Evolutionary conservation across 192 early-diverging fungal species (phyloP), one percentile per base, ranked within the genome.

Genomic region (Phycomyces nitens): DNA sequence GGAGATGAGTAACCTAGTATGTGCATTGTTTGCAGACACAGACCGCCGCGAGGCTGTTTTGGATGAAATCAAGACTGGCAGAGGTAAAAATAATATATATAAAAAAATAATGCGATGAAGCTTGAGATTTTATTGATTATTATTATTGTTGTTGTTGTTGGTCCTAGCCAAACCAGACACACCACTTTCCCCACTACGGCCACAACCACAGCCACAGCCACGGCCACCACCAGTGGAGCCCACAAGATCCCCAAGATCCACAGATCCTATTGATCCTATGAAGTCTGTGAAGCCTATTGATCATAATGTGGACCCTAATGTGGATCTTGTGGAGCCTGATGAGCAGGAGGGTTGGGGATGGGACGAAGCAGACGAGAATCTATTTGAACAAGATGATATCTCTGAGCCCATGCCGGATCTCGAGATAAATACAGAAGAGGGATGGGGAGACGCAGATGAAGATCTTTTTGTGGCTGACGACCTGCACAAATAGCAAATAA

Each of bases 11-110:
- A 57, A 69, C 10, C 62, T 86, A 1, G 20, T 86, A 0, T 78
- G 79, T 55, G 79, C 85, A 4, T 53, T 86, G 16, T 86, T 86
- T 68, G 81, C 83, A 2, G 82, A 85, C 42, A 80, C 83, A 24
- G 64, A 72, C 3, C 59, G 84, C 11, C 70, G 84, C 21, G 66
- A 76, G 27, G 56, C 60, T 21, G 81, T 75, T 56, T 44, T 86
- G 1, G 42, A 72, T n/a, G 84, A 86, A 66, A 86, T 86, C 38
- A 50, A 55, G 40, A 42, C 53, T 18, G 44, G 15, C 3, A 47
- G 18, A 47, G 44, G 15, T 47, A 47, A 47, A 11, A 47, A 14
- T n/a, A n/a, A 14, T 18, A 47, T 14, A 47, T 47, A 11, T 42
- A 42, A 14, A 42, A 14, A 10, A 7, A 42, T 7, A 7, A 42